Percentiles rank a stretch among this genome's conserved stretches.
Evolutionary conservation across 768 basidiomycete species (phyloP).

Genomic region (Auricularia sp.): DNA sequence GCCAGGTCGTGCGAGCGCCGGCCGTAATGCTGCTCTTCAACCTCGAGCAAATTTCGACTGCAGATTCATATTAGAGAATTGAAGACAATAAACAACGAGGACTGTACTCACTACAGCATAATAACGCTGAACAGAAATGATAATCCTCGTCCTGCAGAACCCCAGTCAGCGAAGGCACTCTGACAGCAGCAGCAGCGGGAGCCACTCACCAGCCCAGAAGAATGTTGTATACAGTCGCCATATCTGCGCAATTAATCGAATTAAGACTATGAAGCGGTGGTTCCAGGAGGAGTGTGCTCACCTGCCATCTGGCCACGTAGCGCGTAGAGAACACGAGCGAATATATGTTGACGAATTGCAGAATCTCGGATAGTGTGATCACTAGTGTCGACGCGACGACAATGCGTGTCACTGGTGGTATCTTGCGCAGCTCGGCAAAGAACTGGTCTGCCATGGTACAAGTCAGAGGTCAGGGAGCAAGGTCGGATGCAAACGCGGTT

Average conservation of each 20-base stretch:
- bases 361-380: constrained; percentile 46
- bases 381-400: constrained; percentile 49
- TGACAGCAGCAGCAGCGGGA: neutral
- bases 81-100: neutral
- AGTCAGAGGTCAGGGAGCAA: no score
- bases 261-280: neutral
- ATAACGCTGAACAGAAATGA: constrained; percentile 53
- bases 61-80: neutral
- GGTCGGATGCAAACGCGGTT: no score
- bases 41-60: constrained; percentile 54
- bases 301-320: constrained; percentile 44
- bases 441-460: constrained; percentile 1
- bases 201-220: constrained; percentile 51
- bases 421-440: constrained; percentile 56
- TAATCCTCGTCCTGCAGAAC: constrained; percentile 35
- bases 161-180: neutral
- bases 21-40: constrained; percentile 53
- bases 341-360: constrained; percentile 44
- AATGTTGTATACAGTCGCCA: constrained; percentile 69
- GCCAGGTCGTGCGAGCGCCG: constrained; percentile 63
- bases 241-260: constrained; percentile 31
- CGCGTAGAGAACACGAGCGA: constrained; percentile 42
- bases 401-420: constrained; percentile 74
- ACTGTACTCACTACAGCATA: constrained; percentile 54
- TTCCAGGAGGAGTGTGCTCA: constrained; percentile 17